Evolutionary conservation across 1,139 yeast genomes (phyloP), one percentile per base, ranked within the genome.

Genomic region (Kurtzmaniella quercitrusa): DNA sequence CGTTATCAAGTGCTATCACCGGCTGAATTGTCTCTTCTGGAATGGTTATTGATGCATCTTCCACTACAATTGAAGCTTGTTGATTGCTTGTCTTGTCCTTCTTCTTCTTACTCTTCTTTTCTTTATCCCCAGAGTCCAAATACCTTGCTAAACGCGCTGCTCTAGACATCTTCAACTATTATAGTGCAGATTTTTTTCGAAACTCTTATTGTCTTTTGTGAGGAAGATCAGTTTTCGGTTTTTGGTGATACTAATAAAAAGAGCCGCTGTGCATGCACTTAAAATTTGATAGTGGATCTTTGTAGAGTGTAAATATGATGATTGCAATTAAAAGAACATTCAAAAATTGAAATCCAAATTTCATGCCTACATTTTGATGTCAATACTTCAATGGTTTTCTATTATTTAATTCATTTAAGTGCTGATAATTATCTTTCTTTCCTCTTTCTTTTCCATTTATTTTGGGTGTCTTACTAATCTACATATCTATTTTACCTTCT

Each of bases 1-100:
- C 36, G n/a, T 33, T 47, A 3, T 49, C 53, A 17, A 26, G 30
- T n/a, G 38, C 19, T 15, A 26, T 33, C 17, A 16, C 40, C 2
- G 48, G 54, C 12, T 49, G 53, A 7, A 51, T 57, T 12, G 42
- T 44, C 8, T 45, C 51, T 21, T 50, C 55, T 2, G 21, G 19
- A 14, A 43, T 40, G 3, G 45, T 36, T 17, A 45, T 28, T 3
- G 47, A 49, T 1, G 53, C 48, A 2, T 40, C 33, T 33, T 45
- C 48, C 11, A 50, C 44, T 8, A 45, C 46, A 20, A 50, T 34
- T 39, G 45, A 46, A 5, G 50, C 34, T 7, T 2, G 15, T 23
- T 32, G 21, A 26, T 32, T 36, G 9, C 14, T 22, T 16, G 38
- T 33, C 39, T 45, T n/a, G n/a, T n/a, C n/a, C n/a, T n/a, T n/a